Evolutionary conservation across 1,284 basidiomycete species (phyloP), one percentile per base, ranked within the genome.

Genomic region (Apiotrichum veenhuisii): DNA sequence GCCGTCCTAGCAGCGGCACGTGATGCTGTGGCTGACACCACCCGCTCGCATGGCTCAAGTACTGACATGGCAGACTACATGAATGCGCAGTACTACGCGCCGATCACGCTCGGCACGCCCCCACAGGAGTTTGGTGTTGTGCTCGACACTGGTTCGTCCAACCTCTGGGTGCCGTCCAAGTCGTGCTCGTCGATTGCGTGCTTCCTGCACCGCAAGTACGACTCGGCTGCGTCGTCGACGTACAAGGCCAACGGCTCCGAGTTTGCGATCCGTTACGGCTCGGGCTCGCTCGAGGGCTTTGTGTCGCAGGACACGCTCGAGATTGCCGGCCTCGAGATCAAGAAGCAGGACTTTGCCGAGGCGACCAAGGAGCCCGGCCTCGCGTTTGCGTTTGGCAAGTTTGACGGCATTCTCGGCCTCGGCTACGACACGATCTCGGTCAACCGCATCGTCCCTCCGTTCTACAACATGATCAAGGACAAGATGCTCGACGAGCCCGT

Each of bases 1-100:
- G 30, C 30, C 30, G 30, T 30, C 30, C 30, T 12, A 5, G 30
- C 30, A 12, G 12, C 30, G 30, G 5, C 30, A 30, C 12, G 30
- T 30, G 30, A 30, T 30, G 7, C 7, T 5, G 30, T 7, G 30
- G 7, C 30, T 30, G n/a, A n/a, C n/a, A n/a, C 12, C 30, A 30
- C 12, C 7, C 7, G 12, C 12, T 5, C 30, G 30, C 7, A 30
- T 5, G 12, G 30, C 30, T 7, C 12, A 5, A 30, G 5, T 12
- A 30, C 30, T 30, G 12, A 30, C 17, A 53, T 20, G 5, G 17
- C 63, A 85, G 94, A 98, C 82, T 98, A 92, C 80, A 86, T 96
- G 85, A 98, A 98, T 74, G 94, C 95, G 27, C 95, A 98, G 78
- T 98, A 98, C 80, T 98, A 85, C 75, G 84, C 92, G 37, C 89